Percentiles rank a stretch among this genome's conserved stretches.
These are phyloP conservation scores for Chaetomium sp. DNA, from an alignment of 2,329 filamentous ascomycete species.

Conservation along the genomic window DNA sequence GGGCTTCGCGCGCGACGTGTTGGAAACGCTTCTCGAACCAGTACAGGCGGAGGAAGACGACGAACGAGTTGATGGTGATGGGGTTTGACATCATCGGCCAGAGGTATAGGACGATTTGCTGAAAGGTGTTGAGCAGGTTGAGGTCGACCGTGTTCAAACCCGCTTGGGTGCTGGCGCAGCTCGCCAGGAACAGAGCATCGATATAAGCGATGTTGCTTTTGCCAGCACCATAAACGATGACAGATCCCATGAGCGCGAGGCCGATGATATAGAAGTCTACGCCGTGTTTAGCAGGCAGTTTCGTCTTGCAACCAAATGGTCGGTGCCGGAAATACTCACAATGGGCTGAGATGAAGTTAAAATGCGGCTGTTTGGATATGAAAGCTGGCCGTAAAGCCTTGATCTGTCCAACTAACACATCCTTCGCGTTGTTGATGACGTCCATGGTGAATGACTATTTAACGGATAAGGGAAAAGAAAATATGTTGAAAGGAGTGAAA, in stretches of 20 bases:
- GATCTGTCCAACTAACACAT: slow-evolving; percentile 41
- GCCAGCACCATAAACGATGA: slow-evolving; percentile 69
- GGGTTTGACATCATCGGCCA: slow-evolving; percentile 76
- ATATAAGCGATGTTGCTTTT: slow-evolving; percentile 70
- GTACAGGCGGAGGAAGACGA: slow-evolving; percentile 90
- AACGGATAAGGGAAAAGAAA: background rate
- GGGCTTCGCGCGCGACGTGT: slow-evolving; percentile 74
- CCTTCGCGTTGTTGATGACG: slow-evolving; percentile 15
- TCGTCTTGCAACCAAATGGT: background rate
- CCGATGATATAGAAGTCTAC: slow-evolving; percentile 79
- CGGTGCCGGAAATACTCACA: slow-evolving; percentile 55
- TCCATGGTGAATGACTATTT: slow-evolving; percentile 25
- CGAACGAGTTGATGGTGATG: slow-evolving; percentile 79
- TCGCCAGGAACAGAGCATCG: slow-evolving; percentile 87
- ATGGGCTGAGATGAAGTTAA: slow-evolving; percentile 81
- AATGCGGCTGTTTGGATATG: slow-evolving; percentile 63
- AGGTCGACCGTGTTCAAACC: slow-evolving; percentile 81
- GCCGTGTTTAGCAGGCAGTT: background rate
- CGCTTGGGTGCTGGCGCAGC: slow-evolving; percentile 85
- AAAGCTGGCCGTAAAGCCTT: slow-evolving; percentile 59
- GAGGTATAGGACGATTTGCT: slow-evolving; percentile 73
- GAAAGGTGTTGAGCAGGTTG: slow-evolving; percentile 68
- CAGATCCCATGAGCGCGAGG: slow-evolving; percentile 71
- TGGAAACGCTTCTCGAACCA: slow-evolving; percentile 99
- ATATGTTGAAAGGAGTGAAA: background rate